Conservation (phyloP, 2,329 filamentous ascomycete species). For the Mycosphaerella arachidis region DNA sequence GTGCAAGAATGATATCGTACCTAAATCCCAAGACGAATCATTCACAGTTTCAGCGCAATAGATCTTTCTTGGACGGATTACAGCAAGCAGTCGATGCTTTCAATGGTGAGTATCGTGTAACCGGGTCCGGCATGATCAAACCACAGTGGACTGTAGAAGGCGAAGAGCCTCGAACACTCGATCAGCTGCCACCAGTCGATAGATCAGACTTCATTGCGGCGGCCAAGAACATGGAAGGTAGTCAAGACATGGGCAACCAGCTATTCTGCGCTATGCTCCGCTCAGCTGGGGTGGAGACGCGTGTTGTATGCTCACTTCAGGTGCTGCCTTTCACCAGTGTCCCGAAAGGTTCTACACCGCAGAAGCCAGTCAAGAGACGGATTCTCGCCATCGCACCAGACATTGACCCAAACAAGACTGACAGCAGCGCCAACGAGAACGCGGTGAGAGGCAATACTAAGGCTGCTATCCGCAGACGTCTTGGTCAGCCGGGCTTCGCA, state of each 20-base stretch:
- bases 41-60: slow-evolving; percentile 70
- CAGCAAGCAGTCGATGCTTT: slow-evolving; percentile 64
- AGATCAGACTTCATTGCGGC: slow-evolving; percentile 66
- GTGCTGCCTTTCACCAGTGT: slow-evolving; percentile 63
- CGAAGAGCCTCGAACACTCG: slow-evolving; percentile 31
- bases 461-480: slow-evolving; percentile 28
- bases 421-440: slow-evolving; percentile 20
- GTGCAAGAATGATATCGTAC: slow-evolving; percentile 60
- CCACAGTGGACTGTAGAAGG: slow-evolving; percentile 68
- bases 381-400: slow-evolving; percentile 32
- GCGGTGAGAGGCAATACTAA: slow-evolving; percentile 18
- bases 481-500: slow-evolving; percentile 31
- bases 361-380: slow-evolving; percentile 35
- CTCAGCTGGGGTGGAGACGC: slow-evolving; percentile 71
- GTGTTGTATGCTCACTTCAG: slow-evolving; percentile 88
- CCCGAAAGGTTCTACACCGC: slow-evolving; percentile 42
- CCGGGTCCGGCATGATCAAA: slow-evolving; percentile 63
- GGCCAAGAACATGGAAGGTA: slow-evolving; percentile 68
- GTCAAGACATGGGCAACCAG: slow-evolving; percentile 83
- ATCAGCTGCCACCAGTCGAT: slow-evolving; percentile 18
- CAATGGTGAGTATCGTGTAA: slow-evolving; percentile 65
- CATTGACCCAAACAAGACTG: slow-evolving; percentile 9
- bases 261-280: slow-evolving; percentile 85
- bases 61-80: slow-evolving; percentile 75
- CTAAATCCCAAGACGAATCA: slow-evolving; percentile 64